Base-by-base conservation (phyloP, 305 asterid species). In the Petunia hybrid region DNA sequence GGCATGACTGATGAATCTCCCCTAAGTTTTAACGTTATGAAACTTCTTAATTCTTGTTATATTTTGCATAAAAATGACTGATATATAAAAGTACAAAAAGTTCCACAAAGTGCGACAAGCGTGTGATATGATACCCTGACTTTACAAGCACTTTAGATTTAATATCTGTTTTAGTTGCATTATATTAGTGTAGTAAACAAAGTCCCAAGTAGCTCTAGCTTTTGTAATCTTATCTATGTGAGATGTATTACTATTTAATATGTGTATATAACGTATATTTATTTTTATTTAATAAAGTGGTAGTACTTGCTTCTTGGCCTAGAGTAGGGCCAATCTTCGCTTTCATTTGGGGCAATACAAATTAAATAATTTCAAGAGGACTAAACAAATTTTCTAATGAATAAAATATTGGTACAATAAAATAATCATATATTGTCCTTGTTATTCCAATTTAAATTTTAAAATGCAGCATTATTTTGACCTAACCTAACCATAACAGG, bases 71-170 rank as follows among this genome's bases (percentile, higher is more conserved):
- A 60, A 57, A 60, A 60, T 60, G 65, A 22, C 12, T 60, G 36
- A 59, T 59, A 59, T 60, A 51, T 48, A 48, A 56, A 16, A 79
- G 62, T 7, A 70, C n/a, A 70, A 60, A 76, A 74, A 85, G 80
- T 85, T 83, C 82, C 85, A 77, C 75, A 84, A 81, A 85, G 85
- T 89, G 89, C 84, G 90, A 87, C 92, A 89, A 84, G 90, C 90
- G 89, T 88, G 91, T 84, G 78, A 85, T 85, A 81, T 60, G 82
- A 80, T 86, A 82, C 85, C 88, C 84, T 84, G 82, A 87, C 91
- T 87, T 91, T 85, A 82, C 64, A 75, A 86, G 80, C 77, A 69
- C 84, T 80, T 82, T 85, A 46, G 43, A 65, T 39, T 51, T 85
- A 66, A 64, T 80, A 70, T 57, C 10, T 51, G 63, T 76, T 73